Base-by-base conservation (phyloP, 108 stramenopile species). In the Schizochytrium sp. region DNA sequence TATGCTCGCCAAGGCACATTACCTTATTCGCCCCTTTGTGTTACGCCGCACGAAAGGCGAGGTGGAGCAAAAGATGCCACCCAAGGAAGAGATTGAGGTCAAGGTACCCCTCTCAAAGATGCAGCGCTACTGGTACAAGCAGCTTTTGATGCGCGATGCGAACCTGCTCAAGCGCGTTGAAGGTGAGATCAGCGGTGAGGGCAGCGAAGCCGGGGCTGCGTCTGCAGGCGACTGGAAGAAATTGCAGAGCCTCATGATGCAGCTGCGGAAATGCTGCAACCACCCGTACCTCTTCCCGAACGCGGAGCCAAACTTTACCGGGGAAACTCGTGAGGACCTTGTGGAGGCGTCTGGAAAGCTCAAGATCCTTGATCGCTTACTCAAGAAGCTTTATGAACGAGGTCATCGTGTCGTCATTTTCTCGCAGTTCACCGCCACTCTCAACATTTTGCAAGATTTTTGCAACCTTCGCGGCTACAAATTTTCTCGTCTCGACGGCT, bases 241-340 rank as follows among this genome's bases (percentile, higher is more conserved):
- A 5, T 69, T 88, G 19, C 88, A 91, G 21, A 94, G 93, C 90
- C 91, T 99, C 90, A 96, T 99, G 69, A 99, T 99, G 98, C 99
- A 99, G 93, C 94, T 99, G 44, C 96, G 99, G 29, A 99, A 99
- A 93, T 97, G 97, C 92, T 98, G 98, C 92, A 97, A 97, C 88
- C 99, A 99, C 90, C 99, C 99, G 0, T 99, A 99, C 93, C 94
- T 99, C 8, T 99, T 99, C 88, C 96, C 96, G 29, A 97, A 97
- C 25, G 95, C 97, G 28, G 98, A 99, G 91, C 97, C 97, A 58
- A 92, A 96, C 72, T 93, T 94, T 18, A 89, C 96, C 44, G 94
- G 95, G 72, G 96, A 96, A 4, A 91, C 96, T n/a, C 96, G 97
- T 23, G 94, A 95, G 57, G 94, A 96, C 63, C 90, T 97, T 5